phyloP scores from a whole-genome alignment of 108 stramenopile species.

The Aurantiochytrium sp. region DNA sequence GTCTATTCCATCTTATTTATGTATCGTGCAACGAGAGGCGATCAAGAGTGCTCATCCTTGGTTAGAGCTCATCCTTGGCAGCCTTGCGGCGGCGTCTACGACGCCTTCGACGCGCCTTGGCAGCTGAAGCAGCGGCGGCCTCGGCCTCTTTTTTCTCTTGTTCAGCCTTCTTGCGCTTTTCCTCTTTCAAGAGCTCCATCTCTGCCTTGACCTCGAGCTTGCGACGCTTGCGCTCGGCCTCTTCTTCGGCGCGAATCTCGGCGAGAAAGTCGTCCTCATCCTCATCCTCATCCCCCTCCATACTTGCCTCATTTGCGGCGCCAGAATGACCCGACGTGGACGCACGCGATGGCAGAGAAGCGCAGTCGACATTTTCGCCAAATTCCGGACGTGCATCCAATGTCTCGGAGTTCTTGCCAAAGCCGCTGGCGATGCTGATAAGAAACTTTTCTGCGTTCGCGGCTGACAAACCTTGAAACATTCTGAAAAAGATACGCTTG shows the following conservation, averaged over 20 bases:
- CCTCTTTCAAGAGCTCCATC: neutral
- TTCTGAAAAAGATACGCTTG: neutral
- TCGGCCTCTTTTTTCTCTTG: neutral
- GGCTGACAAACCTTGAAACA: neutral
- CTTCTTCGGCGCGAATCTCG: conserved; percentile 7
- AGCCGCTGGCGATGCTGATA: neutral
- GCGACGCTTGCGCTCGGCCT: neutral
- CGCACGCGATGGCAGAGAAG: neutral
- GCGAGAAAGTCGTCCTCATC: conserved; percentile 10
- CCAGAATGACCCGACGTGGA: neutral
- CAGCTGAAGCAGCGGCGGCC: neutral
- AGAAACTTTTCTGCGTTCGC: neutral
- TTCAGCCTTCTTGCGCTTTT: neutral
- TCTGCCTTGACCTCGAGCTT: neutral
- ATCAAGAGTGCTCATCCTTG: too few species aligned
- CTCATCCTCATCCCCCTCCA: neutral
- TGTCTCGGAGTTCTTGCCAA: neutral
- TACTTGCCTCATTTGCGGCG: neutral
- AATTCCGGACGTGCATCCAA: neutral
- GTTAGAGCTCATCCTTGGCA: neutral
- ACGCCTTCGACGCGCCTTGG: neutral
- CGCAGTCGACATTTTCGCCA: neutral
- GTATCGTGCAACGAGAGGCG: too few species aligned
- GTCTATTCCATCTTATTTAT: too few species aligned
- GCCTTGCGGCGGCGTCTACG: neutral